These are phyloP conservation scores for Cercospora sp. DNA, from an alignment of 2,329 filamentous ascomycete species.

Conservation along the genomic window DNA sequence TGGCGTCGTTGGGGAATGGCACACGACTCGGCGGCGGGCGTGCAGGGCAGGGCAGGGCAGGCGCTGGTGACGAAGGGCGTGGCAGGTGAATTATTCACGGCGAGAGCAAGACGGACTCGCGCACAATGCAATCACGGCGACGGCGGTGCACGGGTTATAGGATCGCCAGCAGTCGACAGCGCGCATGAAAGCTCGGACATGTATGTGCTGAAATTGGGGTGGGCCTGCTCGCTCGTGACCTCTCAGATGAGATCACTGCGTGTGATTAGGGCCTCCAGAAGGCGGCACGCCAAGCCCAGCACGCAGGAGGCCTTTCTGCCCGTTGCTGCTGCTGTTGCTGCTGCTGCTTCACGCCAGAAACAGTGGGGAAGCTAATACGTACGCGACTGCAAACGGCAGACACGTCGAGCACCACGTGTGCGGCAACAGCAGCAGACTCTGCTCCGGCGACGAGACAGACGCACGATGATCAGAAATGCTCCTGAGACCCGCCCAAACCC, in stretches of 20 bases:
- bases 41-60: background rate
- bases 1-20: background rate
- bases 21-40: background rate
- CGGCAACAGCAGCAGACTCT: slow-evolving; percentile 23
- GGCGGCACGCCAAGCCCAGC: background rate
- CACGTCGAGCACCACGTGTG: slow-evolving; percentile 71
- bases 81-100: background rate
- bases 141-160: background rate
- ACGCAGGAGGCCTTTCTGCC: background rate
- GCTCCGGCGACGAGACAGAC: background rate
- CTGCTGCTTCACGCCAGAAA: background rate
- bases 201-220: background rate
- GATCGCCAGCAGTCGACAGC: background rate
- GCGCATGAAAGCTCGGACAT: slow-evolving; percentile 2
- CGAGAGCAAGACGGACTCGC: background rate
- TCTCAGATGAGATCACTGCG: background rate
- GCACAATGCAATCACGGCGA: background rate
- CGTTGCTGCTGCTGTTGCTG: background rate
- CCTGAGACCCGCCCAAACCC: background rate
- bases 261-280: slow-evolving; percentile 1
- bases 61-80: background rate
- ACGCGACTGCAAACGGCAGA: background rate
- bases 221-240: slow-evolving; percentile 3
- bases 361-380: background rate
- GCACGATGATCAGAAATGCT: background rate